Evolutionary conservation across 306 rosid genomes (phyloP).

Genomic region (Sicyos edulis): DNA sequence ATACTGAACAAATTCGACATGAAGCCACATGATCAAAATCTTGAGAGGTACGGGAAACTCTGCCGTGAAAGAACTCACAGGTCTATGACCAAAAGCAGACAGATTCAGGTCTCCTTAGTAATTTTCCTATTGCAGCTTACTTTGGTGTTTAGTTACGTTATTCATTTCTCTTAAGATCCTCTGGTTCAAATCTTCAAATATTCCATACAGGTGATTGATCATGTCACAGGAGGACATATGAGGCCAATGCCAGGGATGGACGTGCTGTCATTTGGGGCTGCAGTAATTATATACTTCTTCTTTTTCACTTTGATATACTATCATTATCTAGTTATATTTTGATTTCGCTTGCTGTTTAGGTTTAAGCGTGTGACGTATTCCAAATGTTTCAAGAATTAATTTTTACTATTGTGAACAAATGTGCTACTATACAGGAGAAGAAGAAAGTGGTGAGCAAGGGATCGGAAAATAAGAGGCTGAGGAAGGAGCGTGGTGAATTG

Average conservation of each 20-base stretch:
- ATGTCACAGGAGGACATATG: constrained; percentile 75
- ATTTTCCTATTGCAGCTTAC: constrained; percentile 12
- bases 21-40: constrained; percentile 65
- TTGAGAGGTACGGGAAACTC: constrained; percentile 74
- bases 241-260: constrained; percentile 82
- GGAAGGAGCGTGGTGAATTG: constrained; percentile 82
- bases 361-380: background rate
- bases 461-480: constrained; percentile 63
- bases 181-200: constrained; percentile 19
- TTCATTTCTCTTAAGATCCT: background rate
- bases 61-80: constrained; percentile 77
- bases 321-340: background rate
- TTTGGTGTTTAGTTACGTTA: background rate
- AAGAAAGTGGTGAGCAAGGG: constrained; percentile 50
- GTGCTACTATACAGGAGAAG: constrained; percentile 53
- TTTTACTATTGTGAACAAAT: constrained; percentile 15
- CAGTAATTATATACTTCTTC: constrained; percentile 37
- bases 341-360: background rate
- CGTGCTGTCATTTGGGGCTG: constrained; percentile 40
- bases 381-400: background rate
- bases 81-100: constrained; percentile 64
- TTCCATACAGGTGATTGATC: constrained; percentile 57
- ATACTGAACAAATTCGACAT: constrained; percentile 70
- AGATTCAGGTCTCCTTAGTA: constrained; percentile 61
- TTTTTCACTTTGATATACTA: background rate